Evolutionary conservation across 208 protist genomes (phyloP).

Genomic region (Wallacemonas collosoma): DNA sequence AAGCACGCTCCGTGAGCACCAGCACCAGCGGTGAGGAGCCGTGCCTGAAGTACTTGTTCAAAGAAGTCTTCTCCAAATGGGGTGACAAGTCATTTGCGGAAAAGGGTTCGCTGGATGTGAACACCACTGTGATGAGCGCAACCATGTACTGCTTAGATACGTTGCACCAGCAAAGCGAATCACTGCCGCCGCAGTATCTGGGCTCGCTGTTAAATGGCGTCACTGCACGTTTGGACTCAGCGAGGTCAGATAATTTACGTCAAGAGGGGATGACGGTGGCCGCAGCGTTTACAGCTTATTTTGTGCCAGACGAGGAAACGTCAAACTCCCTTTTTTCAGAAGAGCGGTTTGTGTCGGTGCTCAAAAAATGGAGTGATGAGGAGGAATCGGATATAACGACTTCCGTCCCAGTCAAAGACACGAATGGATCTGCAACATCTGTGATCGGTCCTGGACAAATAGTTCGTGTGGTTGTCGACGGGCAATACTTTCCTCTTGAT

Average conservation of each 20-base stretch:
- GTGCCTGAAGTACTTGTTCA: constrained; percentile 23
- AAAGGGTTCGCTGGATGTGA: constrained; percentile 33
- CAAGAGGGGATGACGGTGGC: constrained; percentile 33
- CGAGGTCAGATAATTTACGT: constrained; percentile 25
- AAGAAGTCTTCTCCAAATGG: constrained; percentile 43
- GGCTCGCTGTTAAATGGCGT: constrained; percentile 49
- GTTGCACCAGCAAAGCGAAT: constrained; percentile 20
- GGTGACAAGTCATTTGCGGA: constrained; percentile 38
- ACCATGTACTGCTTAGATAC: constrained; percentile 66
- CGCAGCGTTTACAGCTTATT: constrained; percentile 41
- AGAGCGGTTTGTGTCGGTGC: constrained; percentile 21
- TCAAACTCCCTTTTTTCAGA: constrained; percentile 31
- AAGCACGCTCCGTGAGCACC: background rate
- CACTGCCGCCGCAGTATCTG: constrained; percentile 35
- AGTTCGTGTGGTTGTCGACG: background rate
- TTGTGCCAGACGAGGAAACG: constrained; percentile 29
- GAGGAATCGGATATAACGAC: constrained; percentile 8
- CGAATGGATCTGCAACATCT: too few relatives aligned
- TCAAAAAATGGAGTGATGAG: constrained; percentile 34
- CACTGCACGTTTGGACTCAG: constrained; percentile 43
- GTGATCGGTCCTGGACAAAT: background rate
- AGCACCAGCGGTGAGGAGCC: background rate
- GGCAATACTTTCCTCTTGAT: constrained; percentile 30
- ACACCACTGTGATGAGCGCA: constrained; percentile 47
- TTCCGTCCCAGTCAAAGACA: background rate